Percentiles rank a stretch among this genome's conserved stretches.
These are phyloP conservation scores for Psophocarpus tetragonolobus DNA, from an alignment of 306 rosid genomes.

Conservation along the genomic window DNA sequence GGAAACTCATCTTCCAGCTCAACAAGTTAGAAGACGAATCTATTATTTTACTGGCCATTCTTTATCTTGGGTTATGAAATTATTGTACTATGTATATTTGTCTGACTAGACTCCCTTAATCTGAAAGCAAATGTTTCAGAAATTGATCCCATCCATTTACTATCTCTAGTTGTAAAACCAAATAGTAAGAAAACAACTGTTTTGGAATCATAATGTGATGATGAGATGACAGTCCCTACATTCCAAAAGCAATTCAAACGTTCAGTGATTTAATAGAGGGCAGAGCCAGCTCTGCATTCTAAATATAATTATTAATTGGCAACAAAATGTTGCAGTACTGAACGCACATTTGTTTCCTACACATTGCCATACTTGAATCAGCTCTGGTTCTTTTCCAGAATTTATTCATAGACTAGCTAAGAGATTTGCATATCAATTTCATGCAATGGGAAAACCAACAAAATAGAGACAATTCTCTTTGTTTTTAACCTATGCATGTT, in stretches of 20 bases:
- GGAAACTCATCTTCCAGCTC: neutral
- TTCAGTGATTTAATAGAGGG: neutral
- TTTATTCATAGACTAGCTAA: no score
- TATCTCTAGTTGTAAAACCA: neutral
- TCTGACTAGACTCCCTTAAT: conserved; percentile 20
- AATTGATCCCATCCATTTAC: neutral
- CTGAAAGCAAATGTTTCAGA: conserved; percentile 19
- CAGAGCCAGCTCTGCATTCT: neutral
- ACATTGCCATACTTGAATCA: neutral
- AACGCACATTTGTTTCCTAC: neutral
- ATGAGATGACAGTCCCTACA: neutral
- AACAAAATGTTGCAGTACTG: neutral
- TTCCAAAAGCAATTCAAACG: neutral
- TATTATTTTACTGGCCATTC: no score
- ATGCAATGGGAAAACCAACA: neutral
- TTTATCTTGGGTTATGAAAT: neutral
- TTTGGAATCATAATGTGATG: neutral
- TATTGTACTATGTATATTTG: neutral
- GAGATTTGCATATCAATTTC: neutral
- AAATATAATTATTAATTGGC: neutral
- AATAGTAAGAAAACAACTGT: neutral
- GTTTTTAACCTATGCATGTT: neutral
- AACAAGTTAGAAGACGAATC: neutral
- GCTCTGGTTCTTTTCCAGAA: no score
- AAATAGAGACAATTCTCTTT: neutral